A percentile compares a stretch with the other conserved stretches of the same genome.
Conservation (phyloP, 2,329 filamentous ascomycete genomes). For the Aureobasidium sp. region DNA sequence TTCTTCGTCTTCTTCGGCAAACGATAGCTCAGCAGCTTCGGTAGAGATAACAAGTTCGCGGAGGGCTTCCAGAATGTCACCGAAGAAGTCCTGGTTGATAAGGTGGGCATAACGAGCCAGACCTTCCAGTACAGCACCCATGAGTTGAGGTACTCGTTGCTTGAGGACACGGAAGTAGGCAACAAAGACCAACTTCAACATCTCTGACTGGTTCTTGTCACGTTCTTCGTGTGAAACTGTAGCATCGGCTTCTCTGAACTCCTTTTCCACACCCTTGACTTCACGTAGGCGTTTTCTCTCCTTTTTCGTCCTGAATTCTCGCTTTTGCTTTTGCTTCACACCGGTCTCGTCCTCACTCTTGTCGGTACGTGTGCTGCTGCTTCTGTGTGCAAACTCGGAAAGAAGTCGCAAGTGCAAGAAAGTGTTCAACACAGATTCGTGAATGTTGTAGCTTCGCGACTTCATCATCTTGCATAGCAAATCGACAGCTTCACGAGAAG, state of each 20-base stretch:
- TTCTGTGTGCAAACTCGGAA: constrained; percentile 79
- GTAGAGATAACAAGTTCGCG: constrained; percentile 84
- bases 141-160: constrained; percentile 67
- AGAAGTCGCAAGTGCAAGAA: constrained; percentile 85
- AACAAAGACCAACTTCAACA: constrained; percentile 89
- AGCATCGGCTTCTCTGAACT: constrained; percentile 88
- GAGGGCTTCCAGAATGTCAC: constrained; percentile 85
- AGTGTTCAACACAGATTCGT: constrained; percentile 80
- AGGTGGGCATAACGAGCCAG: constrained; percentile 89
- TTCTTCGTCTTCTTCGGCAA: constrained; percentile 34
- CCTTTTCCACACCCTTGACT: constrained; percentile 80
- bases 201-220: constrained; percentile 91
- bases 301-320: constrained; percentile 81
- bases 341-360: constrained; percentile 37
- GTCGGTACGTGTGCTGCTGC: constrained; percentile 69
- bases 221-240: constrained; percentile 85
- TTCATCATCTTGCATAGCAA: constrained; percentile 94
- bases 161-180: constrained; percentile 94
- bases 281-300: constrained; percentile 77
- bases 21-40: constrained; percentile 40
- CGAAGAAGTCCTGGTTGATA: constrained; percentile 99
- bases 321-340: constrained; percentile 46
- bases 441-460: constrained; percentile 68
- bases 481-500: constrained; percentile 77
- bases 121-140: constrained; percentile 95